Evolutionary conservation across 768 basidiomycete genomes (phyloP).

Genomic region (Termitomyces sp.): DNA sequence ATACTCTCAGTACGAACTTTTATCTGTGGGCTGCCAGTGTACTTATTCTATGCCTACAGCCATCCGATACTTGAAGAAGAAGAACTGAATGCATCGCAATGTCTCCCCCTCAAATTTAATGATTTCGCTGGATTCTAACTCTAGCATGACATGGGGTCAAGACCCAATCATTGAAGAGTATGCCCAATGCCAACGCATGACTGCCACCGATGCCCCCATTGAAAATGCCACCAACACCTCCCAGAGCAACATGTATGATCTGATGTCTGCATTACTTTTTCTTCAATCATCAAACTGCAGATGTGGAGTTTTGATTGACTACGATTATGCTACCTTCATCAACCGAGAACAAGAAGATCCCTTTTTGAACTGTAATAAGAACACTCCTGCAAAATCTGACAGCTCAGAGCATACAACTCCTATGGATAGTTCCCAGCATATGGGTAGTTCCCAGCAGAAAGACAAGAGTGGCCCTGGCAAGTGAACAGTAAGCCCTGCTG

Average conservation of each 20-base stretch:
- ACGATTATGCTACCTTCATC: not conserved
- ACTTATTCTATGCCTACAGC: not conserved
- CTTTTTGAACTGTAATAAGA: no score
- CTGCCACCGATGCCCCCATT: no score
- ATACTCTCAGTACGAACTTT: no score
- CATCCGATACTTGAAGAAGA: not conserved
- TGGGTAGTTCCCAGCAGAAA: no score
- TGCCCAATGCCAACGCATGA: no score
- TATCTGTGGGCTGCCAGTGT: not conserved
- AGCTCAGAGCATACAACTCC: not conserved
- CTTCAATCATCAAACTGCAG: not conserved
- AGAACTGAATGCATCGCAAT: not conserved
- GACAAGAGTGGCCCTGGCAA: no score
- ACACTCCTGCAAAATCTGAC: not conserved
- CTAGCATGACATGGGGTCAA: not conserved
- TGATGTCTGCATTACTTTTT: not conserved
- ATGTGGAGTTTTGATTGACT: not conserved
- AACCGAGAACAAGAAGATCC: not conserved
- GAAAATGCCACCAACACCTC: no score
- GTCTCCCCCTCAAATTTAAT: not conserved
- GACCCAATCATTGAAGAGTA: not conserved
- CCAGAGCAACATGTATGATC: no score
- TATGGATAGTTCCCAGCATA: not conserved
- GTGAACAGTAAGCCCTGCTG: no score
- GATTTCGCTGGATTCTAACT: not conserved